These are phyloP conservation scores for Colletotrichum scovillei DNA, from an alignment of 2,329 filamentous ascomycete genomes.

Conservation along the genomic window DNA sequence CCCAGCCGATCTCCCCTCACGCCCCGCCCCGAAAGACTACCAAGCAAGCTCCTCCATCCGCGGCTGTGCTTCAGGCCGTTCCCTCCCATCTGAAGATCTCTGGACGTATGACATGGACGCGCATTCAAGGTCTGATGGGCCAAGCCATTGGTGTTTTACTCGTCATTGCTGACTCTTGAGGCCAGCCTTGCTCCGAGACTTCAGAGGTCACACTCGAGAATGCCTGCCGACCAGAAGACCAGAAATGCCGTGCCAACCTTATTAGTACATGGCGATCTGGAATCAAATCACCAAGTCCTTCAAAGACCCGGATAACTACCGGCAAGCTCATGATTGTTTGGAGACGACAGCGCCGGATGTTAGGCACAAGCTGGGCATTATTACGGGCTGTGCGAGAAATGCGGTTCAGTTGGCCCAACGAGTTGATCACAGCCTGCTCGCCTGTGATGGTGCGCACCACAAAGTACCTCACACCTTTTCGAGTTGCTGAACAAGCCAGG, in stretches of 20 bases:
- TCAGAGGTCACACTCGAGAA: not conserved
- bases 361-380: not conserved
- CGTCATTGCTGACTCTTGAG: not conserved
- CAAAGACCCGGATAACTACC: too few species aligned
- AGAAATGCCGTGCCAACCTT: not conserved
- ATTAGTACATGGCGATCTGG: not conserved
- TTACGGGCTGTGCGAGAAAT: constrained; percentile 12
- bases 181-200: not conserved
- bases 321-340: not conserved
- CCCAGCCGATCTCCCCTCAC: not conserved
- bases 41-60: not conserved
- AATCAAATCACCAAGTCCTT: not conserved
- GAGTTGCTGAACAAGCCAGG: not conserved
- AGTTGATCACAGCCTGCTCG: not conserved
- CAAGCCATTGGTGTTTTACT: not conserved
- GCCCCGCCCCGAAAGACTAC: not conserved
- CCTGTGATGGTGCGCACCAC: not conserved
- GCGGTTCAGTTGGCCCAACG: not conserved
- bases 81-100: not conserved
- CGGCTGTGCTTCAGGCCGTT: not conserved
- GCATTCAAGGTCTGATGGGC: not conserved
- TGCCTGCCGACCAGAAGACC: not conserved
- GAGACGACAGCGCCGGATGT: not conserved
- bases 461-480: not conserved
- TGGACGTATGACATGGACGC: not conserved